A percentile compares a stretch with the other conserved stretches of the same genome.
Evolutionary conservation across 768 basidiomycete species (phyloP).

Genomic region (Amyloporia xantha): DNA sequence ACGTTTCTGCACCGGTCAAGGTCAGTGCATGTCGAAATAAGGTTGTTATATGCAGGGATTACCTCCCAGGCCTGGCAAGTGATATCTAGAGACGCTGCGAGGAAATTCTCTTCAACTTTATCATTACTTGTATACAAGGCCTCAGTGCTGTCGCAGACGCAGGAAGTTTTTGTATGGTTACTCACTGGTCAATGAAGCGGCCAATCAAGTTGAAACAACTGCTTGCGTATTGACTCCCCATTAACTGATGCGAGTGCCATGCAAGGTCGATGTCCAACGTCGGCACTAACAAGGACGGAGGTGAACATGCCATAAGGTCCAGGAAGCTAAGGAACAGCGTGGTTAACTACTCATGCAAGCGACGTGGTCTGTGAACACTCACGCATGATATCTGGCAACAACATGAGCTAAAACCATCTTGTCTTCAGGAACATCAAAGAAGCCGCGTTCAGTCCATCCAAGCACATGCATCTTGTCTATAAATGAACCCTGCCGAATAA

Average conservation of each 20-base stretch:
- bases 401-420: slow-evolving; percentile 41
- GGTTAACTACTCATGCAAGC: not conserved
- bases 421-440: slow-evolving; percentile 33
- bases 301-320: slow-evolving; percentile 43
- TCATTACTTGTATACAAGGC: slow-evolving; percentile 33
- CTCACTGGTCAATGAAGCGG: slow-evolving; percentile 54
- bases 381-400: slow-evolving; percentile 56
- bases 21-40: not conserved
- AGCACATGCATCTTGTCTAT: slow-evolving; percentile 45
- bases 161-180: not conserved
- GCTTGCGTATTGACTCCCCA: slow-evolving; percentile 36
- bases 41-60: slow-evolving; percentile 3
- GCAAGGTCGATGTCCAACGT: slow-evolving; percentile 71
- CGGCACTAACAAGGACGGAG: slow-evolving; percentile 43
- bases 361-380: slow-evolving; percentile 1
- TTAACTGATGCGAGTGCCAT: slow-evolving; percentile 72
- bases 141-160: not conserved
- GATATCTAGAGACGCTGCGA: slow-evolving; percentile 40
- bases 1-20: slow-evolving; percentile 29
- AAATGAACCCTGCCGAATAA: slow-evolving; percentile 53
- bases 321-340: slow-evolving; percentile 36
- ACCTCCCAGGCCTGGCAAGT: slow-evolving; percentile 47
- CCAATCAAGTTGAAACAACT: slow-evolving; percentile 39
- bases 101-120: slow-evolving; percentile 39
- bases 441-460: slow-evolving; percentile 41